A percentile compares a stretch with the other conserved stretches of the same genome.
These are phyloP conservation scores for Kazachstania sp. DNA, from an alignment of 1,139 yeast genomes.

Conservation along the genomic window DNA sequence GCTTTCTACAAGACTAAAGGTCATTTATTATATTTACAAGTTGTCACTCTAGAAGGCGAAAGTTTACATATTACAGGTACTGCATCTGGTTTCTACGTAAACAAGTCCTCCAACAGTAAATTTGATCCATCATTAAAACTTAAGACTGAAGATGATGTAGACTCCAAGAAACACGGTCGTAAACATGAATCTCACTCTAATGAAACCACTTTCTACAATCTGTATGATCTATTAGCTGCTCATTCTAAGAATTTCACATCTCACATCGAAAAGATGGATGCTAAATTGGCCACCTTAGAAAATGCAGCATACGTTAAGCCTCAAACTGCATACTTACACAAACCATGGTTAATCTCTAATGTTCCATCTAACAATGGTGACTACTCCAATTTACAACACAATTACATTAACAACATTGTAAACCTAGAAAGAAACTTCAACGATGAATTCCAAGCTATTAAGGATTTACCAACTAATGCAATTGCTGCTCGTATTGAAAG, in stretches of 20 bases:
- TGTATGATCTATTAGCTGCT: slow-evolving; percentile 29
- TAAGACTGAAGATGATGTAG: slow-evolving; percentile 14
- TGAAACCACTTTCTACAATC: slow-evolving; percentile 20
- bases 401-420: slow-evolving; percentile 4
- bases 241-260: slow-evolving; percentile 33
- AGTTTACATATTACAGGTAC: slow-evolving; percentile 69
- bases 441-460: slow-evolving; percentile 76
- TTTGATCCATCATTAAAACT: slow-evolving; percentile 59
- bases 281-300: slow-evolving; percentile 39
- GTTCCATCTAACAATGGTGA: slow-evolving; percentile 26
- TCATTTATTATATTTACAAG: slow-evolving; percentile 67
- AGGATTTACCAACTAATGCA: slow-evolving; percentile 53
- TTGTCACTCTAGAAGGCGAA: slow-evolving; percentile 76
- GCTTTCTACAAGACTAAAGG: slow-evolving; percentile 52
- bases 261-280: slow-evolving; percentile 35
- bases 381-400: slow-evolving; percentile 27
- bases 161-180: not conserved
- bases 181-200: not conserved
- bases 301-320: slow-evolving; percentile 55
- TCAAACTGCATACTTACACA: slow-evolving; percentile 48
- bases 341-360: slow-evolving; percentile 65
- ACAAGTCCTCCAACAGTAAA: slow-evolving; percentile 53
- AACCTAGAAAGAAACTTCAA: slow-evolving; percentile 65
- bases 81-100: slow-evolving; percentile 69
- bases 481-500: slow-evolving; percentile 64